Evolutionary conservation across 75 land plant genomes (phyloP).

Genomic region (Cupressus sempervirens): DNA sequence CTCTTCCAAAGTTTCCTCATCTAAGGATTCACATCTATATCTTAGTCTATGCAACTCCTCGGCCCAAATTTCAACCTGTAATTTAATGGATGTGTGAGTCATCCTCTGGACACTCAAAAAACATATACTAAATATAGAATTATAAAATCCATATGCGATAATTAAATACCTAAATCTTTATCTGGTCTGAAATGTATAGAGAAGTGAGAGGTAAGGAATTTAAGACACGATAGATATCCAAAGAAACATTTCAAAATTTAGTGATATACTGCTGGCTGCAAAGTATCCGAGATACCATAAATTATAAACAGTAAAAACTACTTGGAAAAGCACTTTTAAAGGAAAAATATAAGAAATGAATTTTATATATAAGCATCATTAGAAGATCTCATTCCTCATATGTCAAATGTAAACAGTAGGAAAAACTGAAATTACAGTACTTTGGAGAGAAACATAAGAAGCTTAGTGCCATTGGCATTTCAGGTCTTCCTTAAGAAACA

Average conservation of each 20-base stretch:
- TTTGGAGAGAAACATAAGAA: too few relatives aligned
- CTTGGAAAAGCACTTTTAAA: background rate
- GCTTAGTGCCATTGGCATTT: too few relatives aligned
- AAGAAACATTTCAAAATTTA: slow-evolving; percentile 4
- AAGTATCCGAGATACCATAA: background rate
- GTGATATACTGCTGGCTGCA: background rate
- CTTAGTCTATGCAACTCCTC: slow-evolving; percentile 2
- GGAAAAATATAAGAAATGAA: background rate
- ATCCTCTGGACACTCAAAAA: background rate
- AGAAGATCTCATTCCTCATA: background rate
- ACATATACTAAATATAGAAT: background rate
- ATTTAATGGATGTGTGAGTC: background rate
- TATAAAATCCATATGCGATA: background rate
- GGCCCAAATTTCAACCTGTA: slow-evolving; percentile 8
- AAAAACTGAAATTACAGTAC: background rate
- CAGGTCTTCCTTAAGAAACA: too few relatives aligned
- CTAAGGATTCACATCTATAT: slow-evolving; percentile 7
- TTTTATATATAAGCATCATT: background rate
- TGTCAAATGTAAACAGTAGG: background rate
- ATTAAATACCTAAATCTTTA: slow-evolving; percentile 1
- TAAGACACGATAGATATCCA: background rate
- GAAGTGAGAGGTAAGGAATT: slow-evolving; percentile 1
- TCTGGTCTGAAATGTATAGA: background rate
- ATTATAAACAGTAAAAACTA: background rate
- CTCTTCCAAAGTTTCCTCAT: slow-evolving; percentile 17